These are phyloP conservation scores for Backusella parvicylindrica DNA, from an alignment of 192 early-diverging fungal species.

Conservation along the genomic window DNA sequence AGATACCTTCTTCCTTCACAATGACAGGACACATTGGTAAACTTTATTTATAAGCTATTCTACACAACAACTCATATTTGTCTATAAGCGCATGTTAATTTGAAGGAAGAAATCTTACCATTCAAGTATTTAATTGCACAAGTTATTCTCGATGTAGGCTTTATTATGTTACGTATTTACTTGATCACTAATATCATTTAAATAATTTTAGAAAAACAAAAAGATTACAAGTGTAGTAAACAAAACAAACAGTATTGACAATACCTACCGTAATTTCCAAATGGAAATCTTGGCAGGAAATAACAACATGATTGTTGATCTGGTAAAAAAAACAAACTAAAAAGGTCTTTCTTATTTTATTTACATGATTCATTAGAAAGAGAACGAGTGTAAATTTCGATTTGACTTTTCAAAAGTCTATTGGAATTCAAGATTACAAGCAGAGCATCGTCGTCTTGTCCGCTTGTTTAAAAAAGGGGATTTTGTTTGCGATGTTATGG, in stretches of 20 bases:
- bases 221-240: constrained; percentile 91
- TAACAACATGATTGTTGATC: constrained; percentile 80
- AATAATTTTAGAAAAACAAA: constrained; percentile 69
- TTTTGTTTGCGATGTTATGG: constrained; percentile 92
- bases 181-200: neutral
- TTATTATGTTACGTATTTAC: neutral
- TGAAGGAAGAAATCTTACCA: constrained; percentile 85
- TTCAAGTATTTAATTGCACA: constrained; percentile 93
- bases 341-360: neutral
- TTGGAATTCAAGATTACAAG: constrained; percentile 97
- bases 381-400: constrained; percentile 85
- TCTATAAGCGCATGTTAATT: constrained; percentile 85
- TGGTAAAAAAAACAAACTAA: constrained; percentile 45
- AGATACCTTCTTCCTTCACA: constrained; percentile 85
- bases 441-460: constrained; percentile 93
- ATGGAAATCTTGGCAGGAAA: constrained; percentile 96
- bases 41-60: neutral
- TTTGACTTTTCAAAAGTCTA: constrained; percentile 98
- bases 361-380: constrained; percentile 53
- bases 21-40: constrained; percentile 89
- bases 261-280: constrained; percentile 92
- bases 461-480: constrained; percentile 65
- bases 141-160: constrained; percentile 85
- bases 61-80: neutral
- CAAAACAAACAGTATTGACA: constrained; percentile 93